These are phyloP conservation scores for Boletus pseudopeckii DNA, from an alignment of 768 basidiomycete genomes.

Conservation along the genomic window DNA sequence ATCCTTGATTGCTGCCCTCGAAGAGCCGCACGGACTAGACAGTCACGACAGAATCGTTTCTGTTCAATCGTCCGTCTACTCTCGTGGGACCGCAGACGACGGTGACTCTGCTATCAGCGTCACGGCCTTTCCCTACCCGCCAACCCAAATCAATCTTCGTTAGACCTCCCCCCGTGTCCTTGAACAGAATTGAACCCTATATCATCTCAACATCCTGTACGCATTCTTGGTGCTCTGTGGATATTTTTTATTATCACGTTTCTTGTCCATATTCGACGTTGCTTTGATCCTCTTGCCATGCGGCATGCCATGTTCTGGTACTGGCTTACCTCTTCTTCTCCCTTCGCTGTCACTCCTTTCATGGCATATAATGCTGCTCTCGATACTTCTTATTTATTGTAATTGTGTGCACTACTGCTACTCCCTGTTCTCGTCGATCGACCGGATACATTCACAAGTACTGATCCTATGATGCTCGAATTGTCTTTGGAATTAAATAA, in stretches of 20 bases:
- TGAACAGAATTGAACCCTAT: background rate
- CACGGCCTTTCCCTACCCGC: constrained; percentile 31
- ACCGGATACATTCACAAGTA: background rate
- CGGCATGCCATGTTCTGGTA: constrained; percentile 13
- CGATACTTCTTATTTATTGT: background rate
- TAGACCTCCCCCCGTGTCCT: constrained; percentile 1
- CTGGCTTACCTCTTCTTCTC: constrained; percentile 9
- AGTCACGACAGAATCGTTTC: constrained; percentile 53
- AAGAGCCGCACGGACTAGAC: constrained; percentile 43
- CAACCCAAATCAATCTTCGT: constrained; percentile 12
- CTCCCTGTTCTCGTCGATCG: constrained; percentile 1
- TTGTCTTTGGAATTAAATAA: background rate
- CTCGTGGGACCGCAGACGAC: constrained; percentile 25
- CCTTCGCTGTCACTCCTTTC: constrained; percentile 14
- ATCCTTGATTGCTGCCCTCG: constrained; percentile 68
- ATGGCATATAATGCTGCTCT: constrained; percentile 4
- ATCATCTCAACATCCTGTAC: constrained; percentile 6
- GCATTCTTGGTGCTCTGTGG: constrained; percentile 8
- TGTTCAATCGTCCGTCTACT: constrained; percentile 49
- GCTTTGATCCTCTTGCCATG: constrained; percentile 6
- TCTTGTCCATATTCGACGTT: constrained; percentile 6
- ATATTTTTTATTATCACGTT: constrained; percentile 8
- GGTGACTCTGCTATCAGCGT: constrained; percentile 26
- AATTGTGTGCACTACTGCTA: constrained; percentile 8
- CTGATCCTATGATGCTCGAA: background rate